Base-by-base conservation (phyloP, 1,284 basidiomycete species). In the Boletellus sp. region DNA sequence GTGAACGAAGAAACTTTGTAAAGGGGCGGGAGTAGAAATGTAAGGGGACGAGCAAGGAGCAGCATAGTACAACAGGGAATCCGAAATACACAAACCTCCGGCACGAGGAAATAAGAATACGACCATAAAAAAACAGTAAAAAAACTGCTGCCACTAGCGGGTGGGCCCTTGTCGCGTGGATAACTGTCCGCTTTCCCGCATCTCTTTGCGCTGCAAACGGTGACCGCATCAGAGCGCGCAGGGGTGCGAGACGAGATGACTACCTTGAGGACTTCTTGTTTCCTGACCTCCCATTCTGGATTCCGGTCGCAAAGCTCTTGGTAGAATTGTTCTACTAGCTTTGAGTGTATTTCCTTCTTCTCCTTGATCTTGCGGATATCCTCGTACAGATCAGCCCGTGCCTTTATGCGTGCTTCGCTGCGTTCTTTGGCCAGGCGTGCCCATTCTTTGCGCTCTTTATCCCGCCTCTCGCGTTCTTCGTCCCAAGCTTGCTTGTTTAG, bases 231-330 rank as follows among this genome's bases (percentile, higher is more conserved):
- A 61, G 58, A 18, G 38, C 8, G 15, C 54, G 48, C 24, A 42
- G 3, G n/a, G 49, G 44, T 26, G 56, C 57, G 56, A 47, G 63
- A 58, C 18, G 40, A 7, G 33, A 36, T 10, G 21, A 28, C 1
- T 50, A 76, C 75, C 66, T 62, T 56, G 54, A 74, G 55, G 10
- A 69, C 72, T 47, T 74, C 74, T 63, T 72, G 71, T 60, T 74
- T 74, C 45, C 85, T 74, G 36, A 73, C 71, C 55, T 78, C 76
- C 79, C 84, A 85, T 56, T 84, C 84, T n/a, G 85, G 85, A 55
- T 77, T 80, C 51, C 73, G 65, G 35, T 73, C 67, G 48, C 80
- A 74, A 50, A 87, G 71, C 41, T 80, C 77, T 40, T 75, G 69
- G 39, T 80, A 67, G 58, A 81, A 72, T 37, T 76, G 71, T 30